phyloP scores from a whole-genome alignment of 2,329 filamentous ascomycete species.

The Neopestalotiopsis sp. region DNA sequence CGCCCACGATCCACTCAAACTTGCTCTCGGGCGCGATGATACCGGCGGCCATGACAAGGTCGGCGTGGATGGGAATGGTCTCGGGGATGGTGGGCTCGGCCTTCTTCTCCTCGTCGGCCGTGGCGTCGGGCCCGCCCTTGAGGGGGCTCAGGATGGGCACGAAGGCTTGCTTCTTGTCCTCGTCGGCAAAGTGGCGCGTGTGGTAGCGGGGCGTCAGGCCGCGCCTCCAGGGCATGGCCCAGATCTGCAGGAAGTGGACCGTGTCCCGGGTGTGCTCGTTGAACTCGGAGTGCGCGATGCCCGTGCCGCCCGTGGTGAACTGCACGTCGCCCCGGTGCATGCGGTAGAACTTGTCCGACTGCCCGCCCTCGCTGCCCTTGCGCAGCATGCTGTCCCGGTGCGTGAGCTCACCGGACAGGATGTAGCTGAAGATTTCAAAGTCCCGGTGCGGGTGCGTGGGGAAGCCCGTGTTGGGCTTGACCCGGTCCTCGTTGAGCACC shows the following conservation, averaged over 20 bases:
- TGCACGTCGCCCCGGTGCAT: conserved; percentile 85
- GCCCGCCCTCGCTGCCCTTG: conserved; percentile 65
- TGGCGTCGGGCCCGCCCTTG: conserved; percentile 68
- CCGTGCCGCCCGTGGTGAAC: conserved; percentile 86
- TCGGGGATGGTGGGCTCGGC: conserved; percentile 64
- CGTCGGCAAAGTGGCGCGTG: conserved; percentile 74
- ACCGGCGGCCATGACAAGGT: conserved; percentile 81
- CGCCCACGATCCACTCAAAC: conserved; percentile 77
- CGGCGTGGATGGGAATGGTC: conserved; percentile 85
- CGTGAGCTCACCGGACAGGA: conserved; percentile 83
- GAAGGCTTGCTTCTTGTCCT: conserved; percentile 72
- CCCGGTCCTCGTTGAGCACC: conserved; percentile 89
- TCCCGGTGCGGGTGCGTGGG: conserved; percentile 85
- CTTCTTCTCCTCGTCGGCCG: conserved; percentile 64
- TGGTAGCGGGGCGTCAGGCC: conserved; percentile 78
- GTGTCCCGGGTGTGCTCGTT: conserved; percentile 75
- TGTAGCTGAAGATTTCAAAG: conserved; percentile 89
- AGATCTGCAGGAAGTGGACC: conserved; percentile 88
- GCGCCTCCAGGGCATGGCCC: conserved; percentile 78
- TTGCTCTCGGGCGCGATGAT: conserved; percentile 69
- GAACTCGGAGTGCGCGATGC: conserved; percentile 80
- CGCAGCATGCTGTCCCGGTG: conserved; percentile 86
- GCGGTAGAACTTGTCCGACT: conserved; percentile 68
- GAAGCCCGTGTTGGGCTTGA: conserved; percentile 76
- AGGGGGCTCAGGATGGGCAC: conserved; percentile 79